These are phyloP conservation scores for Neoboletus subvelutipes DNA, from an alignment of 768 basidiomycete species.

Conservation along the genomic window DNA sequence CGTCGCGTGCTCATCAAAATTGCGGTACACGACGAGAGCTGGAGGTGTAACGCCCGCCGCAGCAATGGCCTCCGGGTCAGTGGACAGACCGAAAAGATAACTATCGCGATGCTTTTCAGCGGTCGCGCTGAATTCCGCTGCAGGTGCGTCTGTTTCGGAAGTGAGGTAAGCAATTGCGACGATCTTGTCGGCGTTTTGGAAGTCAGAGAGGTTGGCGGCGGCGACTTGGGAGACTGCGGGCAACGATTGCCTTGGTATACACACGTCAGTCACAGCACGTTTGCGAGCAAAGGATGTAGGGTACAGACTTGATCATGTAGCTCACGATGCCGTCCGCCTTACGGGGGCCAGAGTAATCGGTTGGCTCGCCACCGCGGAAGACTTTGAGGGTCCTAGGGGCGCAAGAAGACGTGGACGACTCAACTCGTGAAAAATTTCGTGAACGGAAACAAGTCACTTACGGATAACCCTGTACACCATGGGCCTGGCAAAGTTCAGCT, in stretches of 20 bases:
- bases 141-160: conserved; percentile 67
- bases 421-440: not conserved
- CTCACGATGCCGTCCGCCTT: conserved; percentile 95
- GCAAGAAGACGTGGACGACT: not conserved
- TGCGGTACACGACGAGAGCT: conserved; percentile 87
- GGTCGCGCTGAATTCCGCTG: conserved; percentile 69
- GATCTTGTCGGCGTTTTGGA: conserved; percentile 85
- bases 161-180: conserved; percentile 85
- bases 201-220: conserved; percentile 72
- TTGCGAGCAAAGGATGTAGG: not conserved
- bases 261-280: conserved; percentile 6
- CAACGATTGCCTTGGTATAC: conserved; percentile 69
- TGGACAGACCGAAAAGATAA: conserved; percentile 87
- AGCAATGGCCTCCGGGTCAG: conserved; percentile 65
- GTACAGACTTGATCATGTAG: conserved; percentile 91
- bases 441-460: conserved; percentile 39
- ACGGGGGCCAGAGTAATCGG: conserved; percentile 85
- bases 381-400: conserved; percentile 74
- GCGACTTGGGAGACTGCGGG: conserved; percentile 90
- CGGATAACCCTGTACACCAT: conserved; percentile 95
- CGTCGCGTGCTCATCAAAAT: conserved; percentile 80
- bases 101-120: conserved; percentile 90
- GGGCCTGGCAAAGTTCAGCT: conserved; percentile 83
- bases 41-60: conserved; percentile 78
- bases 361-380: conserved; percentile 78